Conservation (phyloP, 2,329 filamentous ascomycete genomes). For the Didymella segeticola region DNA sequence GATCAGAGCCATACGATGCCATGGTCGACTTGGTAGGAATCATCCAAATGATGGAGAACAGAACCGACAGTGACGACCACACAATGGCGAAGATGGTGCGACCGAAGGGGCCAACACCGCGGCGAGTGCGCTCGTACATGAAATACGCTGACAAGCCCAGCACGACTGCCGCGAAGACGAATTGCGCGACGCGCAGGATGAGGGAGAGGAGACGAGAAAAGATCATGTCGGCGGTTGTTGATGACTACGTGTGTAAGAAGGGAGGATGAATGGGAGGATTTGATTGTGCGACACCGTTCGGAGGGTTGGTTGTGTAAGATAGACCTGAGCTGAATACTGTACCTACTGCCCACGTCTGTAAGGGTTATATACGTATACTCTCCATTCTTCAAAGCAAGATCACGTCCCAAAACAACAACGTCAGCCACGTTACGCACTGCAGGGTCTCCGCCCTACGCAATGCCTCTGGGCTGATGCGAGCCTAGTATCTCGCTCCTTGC, state of each 20-base stretch:
- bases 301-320: neutral
- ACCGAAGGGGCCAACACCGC: conserved; percentile 62
- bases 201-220: conserved; percentile 61
- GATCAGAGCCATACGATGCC: conserved; percentile 73
- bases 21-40: conserved; percentile 73
- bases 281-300: neutral
- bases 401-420: conserved; percentile 4
- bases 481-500: conserved; percentile 3
- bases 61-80: conserved; percentile 71
- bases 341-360: neutral
- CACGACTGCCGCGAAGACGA: conserved; percentile 72
- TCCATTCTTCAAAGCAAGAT: neutral
- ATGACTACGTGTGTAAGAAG: neutral
- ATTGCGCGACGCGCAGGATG: conserved; percentile 66
- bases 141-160: conserved; percentile 34
- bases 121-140: conserved; percentile 34
- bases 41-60: conserved; percentile 74
- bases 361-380: neutral
- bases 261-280: neutral
- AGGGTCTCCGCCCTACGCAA: conserved; percentile 2
- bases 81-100: conserved; percentile 79
- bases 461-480: conserved; percentile 11
- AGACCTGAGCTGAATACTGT: too few species aligned
- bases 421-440: conserved; percentile 13
- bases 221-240: conserved; percentile 30